Base-by-base conservation (phyloP, 257 asterid genomes). In the Penstemon eatonii region DNA sequence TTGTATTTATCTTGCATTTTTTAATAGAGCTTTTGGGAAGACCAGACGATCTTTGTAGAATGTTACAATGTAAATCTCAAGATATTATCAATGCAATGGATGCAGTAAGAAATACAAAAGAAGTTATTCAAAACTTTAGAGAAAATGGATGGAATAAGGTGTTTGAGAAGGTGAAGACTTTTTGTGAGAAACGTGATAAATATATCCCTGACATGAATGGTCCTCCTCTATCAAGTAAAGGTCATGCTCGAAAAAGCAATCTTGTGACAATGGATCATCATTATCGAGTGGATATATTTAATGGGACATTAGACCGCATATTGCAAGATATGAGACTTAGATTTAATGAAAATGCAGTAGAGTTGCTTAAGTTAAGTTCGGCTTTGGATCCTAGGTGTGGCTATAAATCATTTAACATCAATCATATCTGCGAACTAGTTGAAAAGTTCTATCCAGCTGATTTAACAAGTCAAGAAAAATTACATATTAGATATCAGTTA, bases 301-400 rank as follows among this genome's bases (percentile, higher is more conserved):
- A 25, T 56, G 61, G 61, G 5, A 56, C 61, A 8, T 18, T 25
- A 42, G 53, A 61, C 15, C 43, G 39, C n/a, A 61, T 61, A 4
- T 61, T 61, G 10, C 39, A 61, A 42, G 40, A 43, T 37, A 63
- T 63, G 25, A 45, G 33, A 4, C 12, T 5, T 10, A 10, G 40
- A 36, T 46, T 63, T 5, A 12, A 46, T 33, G 57, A 63, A 5
- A 50, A 36, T 18, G 68, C 10, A 10, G 12, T 36, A n/a, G 43
- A 72, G n/a, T 43, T 72, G 38, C 13, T 63, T 11, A 49, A 10
- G 6, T 13, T 64, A 13, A 52, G 58, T 8, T 53, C 45, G 18
- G 65, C 76, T 36, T 56, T 72, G 4, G 6, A 66, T 59, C 57
- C 55, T 3, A 67, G 36, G 25, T 52, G 55, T 52, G 53, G 15